These are phyloP conservation scores for Aspergillus niger DNA, from an alignment of 2,329 filamentous ascomycete species.

Conservation along the genomic window DNA sequence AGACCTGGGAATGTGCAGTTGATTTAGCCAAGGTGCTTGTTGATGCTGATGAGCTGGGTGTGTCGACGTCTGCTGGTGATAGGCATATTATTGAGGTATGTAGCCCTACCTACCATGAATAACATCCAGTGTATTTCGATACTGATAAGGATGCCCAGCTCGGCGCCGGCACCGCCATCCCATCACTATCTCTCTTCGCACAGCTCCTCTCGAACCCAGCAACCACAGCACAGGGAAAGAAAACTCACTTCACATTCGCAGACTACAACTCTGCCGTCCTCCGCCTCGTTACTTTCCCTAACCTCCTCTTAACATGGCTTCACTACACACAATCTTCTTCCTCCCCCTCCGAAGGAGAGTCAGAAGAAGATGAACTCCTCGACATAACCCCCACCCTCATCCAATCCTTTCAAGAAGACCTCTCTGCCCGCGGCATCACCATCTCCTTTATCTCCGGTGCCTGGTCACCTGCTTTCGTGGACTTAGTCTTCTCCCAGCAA, in stretches of 20 bases:
- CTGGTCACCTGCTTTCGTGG: slow-evolving; percentile 54
- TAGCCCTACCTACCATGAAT: background rate
- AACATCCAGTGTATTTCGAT: background rate
- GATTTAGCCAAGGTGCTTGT: slow-evolving; percentile 54
- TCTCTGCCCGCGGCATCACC: slow-evolving; percentile 47
- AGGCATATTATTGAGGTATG: slow-evolving; percentile 47
- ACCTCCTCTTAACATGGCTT: slow-evolving; percentile 60
- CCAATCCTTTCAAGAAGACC: slow-evolving; percentile 46
- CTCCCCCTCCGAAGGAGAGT: slow-evolving; percentile 5
- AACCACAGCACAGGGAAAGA: slow-evolving; percentile 16
- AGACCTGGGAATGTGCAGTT: slow-evolving; percentile 67
- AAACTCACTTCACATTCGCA: slow-evolving; percentile 57
- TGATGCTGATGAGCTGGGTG: slow-evolving; percentile 19
- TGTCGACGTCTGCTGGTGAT: slow-evolving; percentile 16
- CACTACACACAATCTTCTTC: slow-evolving; percentile 16
- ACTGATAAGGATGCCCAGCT: slow-evolving; percentile 41
- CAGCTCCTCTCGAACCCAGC: slow-evolving; percentile 44
- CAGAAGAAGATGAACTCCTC: slow-evolving; percentile 40
- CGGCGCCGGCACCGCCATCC: slow-evolving; percentile 65
- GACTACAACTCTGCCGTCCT: slow-evolving; percentile 65
- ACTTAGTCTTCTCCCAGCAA: slow-evolving; percentile 40
- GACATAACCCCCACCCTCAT: slow-evolving; percentile 54
- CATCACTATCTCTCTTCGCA: slow-evolving; percentile 57
- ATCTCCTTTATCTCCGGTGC: slow-evolving; percentile 61
- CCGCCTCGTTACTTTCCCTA: slow-evolving; percentile 62